Evolutionary conservation across 176 grass and related monocot species (phyloP).

Genomic region (Pontederia paniculata): DNA sequence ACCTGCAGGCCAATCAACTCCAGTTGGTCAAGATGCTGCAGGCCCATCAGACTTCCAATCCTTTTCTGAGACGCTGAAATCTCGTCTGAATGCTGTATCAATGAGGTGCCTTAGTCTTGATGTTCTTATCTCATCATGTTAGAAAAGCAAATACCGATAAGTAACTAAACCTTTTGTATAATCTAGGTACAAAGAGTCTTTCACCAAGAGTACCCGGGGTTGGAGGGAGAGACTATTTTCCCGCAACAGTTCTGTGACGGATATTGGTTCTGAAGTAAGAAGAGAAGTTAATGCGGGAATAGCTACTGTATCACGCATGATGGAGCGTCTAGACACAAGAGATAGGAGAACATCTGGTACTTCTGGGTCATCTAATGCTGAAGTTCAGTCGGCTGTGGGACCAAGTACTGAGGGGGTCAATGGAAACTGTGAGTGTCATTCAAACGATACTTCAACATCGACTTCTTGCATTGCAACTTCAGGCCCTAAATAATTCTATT

Average conservation of each 20-base stretch:
- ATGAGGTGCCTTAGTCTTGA: conserved; percentile 41
- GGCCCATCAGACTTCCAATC: conserved; percentile 70
- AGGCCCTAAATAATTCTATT: not conserved
- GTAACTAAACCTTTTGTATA: conserved; percentile 1
- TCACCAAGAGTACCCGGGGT: conserved; percentile 87
- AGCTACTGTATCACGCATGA: conserved; percentile 78
- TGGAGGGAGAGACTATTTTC: conserved; percentile 90
- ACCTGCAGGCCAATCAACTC: conserved; percentile 56
- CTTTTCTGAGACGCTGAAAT: conserved; percentile 82
- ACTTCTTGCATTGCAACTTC: conserved; percentile 3
- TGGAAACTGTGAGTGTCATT: not conserved
- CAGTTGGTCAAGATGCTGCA: conserved; percentile 39
- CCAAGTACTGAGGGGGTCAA: conserved; percentile 25
- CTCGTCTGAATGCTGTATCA: conserved; percentile 72
- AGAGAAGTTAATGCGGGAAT: conserved; percentile 93
- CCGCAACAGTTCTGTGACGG: conserved; percentile 51
- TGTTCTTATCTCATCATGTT: not conserved
- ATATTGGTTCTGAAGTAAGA: conserved; percentile 89
- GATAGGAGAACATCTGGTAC: conserved; percentile 28
- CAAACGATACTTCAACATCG: not conserved
- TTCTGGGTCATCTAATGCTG: conserved; percentile 25
- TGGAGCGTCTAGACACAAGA: conserved; percentile 85
- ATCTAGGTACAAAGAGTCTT: conserved; percentile 83
- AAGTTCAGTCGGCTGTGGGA: conserved; percentile 11
- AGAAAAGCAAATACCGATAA: not conserved